Base-by-base conservation (phyloP, 306 rosid genomes). In the Mucuna pruriens region DNA sequence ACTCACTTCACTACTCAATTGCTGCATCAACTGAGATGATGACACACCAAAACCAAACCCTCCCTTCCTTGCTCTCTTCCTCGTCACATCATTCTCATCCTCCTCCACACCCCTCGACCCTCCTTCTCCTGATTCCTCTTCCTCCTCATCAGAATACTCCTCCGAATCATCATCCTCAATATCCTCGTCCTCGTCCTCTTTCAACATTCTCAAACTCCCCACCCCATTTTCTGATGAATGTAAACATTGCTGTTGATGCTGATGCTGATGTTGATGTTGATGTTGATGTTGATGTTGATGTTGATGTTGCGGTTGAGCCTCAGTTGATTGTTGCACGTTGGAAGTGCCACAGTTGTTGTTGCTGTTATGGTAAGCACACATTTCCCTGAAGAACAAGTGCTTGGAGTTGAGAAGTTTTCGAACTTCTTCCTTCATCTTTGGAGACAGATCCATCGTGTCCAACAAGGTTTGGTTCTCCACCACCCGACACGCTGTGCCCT, bases 331-430 rank as follows among this genome's bases (percentile, higher is more conserved):
- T 45, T 80, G 87, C 17, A 79, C 82, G 19, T 58, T 25, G 2
- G 36, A 64, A n/a, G 45, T 51, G 10, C 69, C 31, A 26, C 42
- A 11, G 29, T 63, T 45, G 61, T 34, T 82, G 65, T 26, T 83
- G 51, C 49, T 57, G 19, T 89, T 95, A 64, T 95, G 99, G 81
- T 95, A 95, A 74, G 98, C 97, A 69, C 99, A 95, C 99, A 95
- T 95, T 88, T 95, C 98, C 40, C 92, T 89, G 82, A 95, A 95
- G 60, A 95, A 93, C 5, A 95, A 86, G 79, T 95, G 99, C 87
- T 95, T 95, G 2, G 99, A 93, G 78, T 93, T 95, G 69, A 95
- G 86, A 68, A 95, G 70, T 16, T 93, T 95, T 1, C 89, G 74
- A 6, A 89, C 99, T 60, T 95, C 98, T n/a, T 95, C 98, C 79